Conservation (phyloP, 345 rosid genomes). For the Bretschneidera sinensis region DNA sequence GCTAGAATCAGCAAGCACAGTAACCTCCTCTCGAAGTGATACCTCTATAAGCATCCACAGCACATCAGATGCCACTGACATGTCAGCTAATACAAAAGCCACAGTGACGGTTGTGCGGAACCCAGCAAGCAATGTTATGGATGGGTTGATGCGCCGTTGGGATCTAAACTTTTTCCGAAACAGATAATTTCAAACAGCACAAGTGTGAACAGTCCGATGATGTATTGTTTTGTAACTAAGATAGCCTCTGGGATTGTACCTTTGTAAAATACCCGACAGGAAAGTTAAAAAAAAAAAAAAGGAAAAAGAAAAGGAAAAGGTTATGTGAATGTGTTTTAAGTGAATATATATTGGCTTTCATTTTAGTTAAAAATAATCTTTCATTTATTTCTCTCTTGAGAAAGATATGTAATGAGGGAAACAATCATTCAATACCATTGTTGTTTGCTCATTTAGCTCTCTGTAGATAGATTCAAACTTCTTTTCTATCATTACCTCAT, state of each 20-base stretch:
- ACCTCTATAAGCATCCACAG: constrained; percentile 29
- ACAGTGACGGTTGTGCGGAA: constrained; percentile 63
- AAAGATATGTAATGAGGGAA: background rate
- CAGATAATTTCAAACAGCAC: constrained; percentile 14
- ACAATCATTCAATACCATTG: background rate
- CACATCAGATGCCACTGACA: constrained; percentile 40
- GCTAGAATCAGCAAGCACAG: constrained; percentile 26
- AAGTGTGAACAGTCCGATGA: constrained; percentile 12
- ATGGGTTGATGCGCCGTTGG: constrained; percentile 82
- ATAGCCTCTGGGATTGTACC: constrained; percentile 24
- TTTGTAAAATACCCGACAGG: constrained; percentile 26
- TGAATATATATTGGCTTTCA: constrained; percentile 10
- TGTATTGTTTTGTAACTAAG: constrained; percentile 43
- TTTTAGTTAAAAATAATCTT: background rate
- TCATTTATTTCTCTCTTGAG: background rate
- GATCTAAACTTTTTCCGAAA: constrained; percentile 73
- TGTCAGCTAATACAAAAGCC: constrained; percentile 72
- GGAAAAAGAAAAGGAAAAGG: constrained; percentile 13
- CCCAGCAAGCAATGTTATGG: constrained; percentile 64
- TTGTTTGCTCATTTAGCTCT: background rate
- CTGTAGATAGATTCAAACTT: too few species aligned
- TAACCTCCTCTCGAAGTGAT: constrained; percentile 25
- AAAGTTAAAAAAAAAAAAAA: constrained; percentile 7
- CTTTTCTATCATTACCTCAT: too few species aligned
- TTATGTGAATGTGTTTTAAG: constrained; percentile 9